Evolutionary conservation across 2,329 filamentous ascomycete genomes (phyloP).

Genomic region (Gremmenia infestans): DNA sequence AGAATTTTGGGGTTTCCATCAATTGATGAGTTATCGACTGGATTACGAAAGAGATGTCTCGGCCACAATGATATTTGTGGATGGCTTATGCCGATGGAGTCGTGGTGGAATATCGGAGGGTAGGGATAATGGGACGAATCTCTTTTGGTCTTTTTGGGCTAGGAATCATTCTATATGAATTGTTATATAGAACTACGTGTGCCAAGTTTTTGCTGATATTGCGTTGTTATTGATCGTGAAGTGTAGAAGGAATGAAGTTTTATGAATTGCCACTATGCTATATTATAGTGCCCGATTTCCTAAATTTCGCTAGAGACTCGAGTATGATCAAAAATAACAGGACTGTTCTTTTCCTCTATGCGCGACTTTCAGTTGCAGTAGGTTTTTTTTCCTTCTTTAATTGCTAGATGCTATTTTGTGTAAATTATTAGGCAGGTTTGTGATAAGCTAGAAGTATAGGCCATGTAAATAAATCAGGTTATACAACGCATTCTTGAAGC

Average conservation of each 20-base stretch:
- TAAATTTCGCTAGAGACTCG: too few relatives aligned
- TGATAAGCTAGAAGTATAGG: too few relatives aligned
- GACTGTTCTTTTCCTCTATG: too few relatives aligned
- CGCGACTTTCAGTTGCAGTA: too few relatives aligned
- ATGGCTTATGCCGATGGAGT: neutral
- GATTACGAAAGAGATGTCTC: neutral
- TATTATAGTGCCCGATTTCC: too few relatives aligned
- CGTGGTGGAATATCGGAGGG: conserved; percentile 8
- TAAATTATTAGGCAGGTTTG: too few relatives aligned
- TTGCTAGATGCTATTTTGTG: too few relatives aligned
- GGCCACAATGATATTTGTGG: neutral
- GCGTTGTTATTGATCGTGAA: too few relatives aligned
- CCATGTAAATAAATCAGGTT: neutral
- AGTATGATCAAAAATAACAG: too few relatives aligned
- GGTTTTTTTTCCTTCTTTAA: too few relatives aligned
- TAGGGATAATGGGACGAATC: conserved; percentile 21
- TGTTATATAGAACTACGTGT: conserved; percentile 18
- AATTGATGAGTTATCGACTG: neutral
- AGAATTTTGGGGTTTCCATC: conserved; percentile 3
- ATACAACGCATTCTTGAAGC: conserved; percentile 10
- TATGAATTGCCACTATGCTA: too few relatives aligned
- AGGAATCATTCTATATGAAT: conserved; percentile 10
- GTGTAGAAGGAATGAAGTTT: too few relatives aligned
- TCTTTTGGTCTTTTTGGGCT: conserved; percentile 9
- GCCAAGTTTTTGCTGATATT: neutral